Base-by-base conservation (phyloP, 495 filamentous ascomycete species). In the Stereocaulon alpinum region DNA sequence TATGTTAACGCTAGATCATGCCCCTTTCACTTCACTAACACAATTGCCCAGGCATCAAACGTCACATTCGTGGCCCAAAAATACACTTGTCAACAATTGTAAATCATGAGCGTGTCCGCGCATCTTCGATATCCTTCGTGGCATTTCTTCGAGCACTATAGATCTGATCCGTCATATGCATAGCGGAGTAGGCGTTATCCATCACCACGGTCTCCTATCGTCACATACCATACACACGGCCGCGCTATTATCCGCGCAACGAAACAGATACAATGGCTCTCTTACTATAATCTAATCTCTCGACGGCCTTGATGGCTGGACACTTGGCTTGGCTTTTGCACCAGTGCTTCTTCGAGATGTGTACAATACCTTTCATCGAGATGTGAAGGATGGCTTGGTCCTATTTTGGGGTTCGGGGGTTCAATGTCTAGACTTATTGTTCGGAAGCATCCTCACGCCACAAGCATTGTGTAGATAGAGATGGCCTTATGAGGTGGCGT, bases 41-140 rank as follows among this genome's bases (percentile, higher is more conserved):
- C 17, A 49, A 29, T 55, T 50, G 27, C 18, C 3, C 14, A 66
- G 58, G 58, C 24, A 61, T 29, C 51, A 74, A 40, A 74, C 78
- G 4, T 63, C 63, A 52, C 75, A 74, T 56, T 40, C 47, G 9
- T 78, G 76, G 79, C 78, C 79, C 4, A 73, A 67, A 59, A 82
- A 82, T 55, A 63, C 71, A 12, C 65, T 80, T 5, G 71, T 80
- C 34, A 58, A 80, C 65, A 72, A 67, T 15, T 82, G 79, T 59
- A 62, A 62, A 32, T 40, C 30, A 49, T 64, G 41, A 56, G 57
- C 30, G 44, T 22, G 40, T 18, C 34, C 32, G 18, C 44, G 18
- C 20, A 6, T 43, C 24, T 11, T 54, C 41, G 20, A 10, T 17
- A 50, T n/a, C n/a, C 42, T 43, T 40, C 30, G 45, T 41, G 45